These are phyloP conservation scores for Picea engelmannii DNA, from an alignment of 83 land plant species.

Conservation along the genomic window DNA sequence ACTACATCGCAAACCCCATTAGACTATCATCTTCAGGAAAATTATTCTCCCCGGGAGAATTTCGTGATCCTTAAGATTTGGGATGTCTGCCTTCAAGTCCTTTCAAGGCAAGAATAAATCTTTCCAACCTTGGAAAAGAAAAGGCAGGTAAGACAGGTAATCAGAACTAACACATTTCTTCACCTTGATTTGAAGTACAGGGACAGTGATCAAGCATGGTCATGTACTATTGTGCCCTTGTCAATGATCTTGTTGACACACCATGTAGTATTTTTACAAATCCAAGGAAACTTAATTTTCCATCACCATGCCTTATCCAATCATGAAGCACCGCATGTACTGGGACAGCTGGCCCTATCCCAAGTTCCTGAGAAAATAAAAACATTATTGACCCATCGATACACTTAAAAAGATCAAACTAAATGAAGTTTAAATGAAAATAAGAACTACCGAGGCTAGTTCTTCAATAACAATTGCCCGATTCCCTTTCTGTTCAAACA, in stretches of 20 bases:
- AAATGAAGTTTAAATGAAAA: too few species aligned
- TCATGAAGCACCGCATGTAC: slow-evolving; percentile 79
- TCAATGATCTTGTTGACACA: slow-evolving; percentile 46
- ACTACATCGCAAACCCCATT: slow-evolving; percentile 8
- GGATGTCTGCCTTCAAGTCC: background rate
- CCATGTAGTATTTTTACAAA: slow-evolving; percentile 79
- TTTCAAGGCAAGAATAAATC: slow-evolving; percentile 9
- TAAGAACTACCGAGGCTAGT: slow-evolving; percentile 80
- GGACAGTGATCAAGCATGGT: background rate
- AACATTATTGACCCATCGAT: too few species aligned
- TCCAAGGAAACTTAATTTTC: slow-evolving; percentile 79
- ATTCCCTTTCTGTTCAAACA: slow-evolving; percentile 81
- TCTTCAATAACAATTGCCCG: slow-evolving; percentile 73
- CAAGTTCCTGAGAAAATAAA: too few species aligned
- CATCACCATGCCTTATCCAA: slow-evolving; percentile 82
- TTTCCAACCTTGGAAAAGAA: slow-evolving; percentile 13
- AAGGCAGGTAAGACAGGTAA: background rate
- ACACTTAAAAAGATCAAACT: too few species aligned
- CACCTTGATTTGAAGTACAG: background rate
- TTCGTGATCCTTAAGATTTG: background rate
- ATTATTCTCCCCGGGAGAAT: background rate
- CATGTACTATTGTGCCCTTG: slow-evolving; percentile 34
- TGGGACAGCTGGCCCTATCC: slow-evolving; percentile 61
- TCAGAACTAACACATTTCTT: slow-evolving; percentile 7
- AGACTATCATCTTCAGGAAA: slow-evolving; percentile 8